phyloP scores from a whole-genome alignment of 202 grass and related monocot genomes.

The Saccharum hybrid region DNA sequence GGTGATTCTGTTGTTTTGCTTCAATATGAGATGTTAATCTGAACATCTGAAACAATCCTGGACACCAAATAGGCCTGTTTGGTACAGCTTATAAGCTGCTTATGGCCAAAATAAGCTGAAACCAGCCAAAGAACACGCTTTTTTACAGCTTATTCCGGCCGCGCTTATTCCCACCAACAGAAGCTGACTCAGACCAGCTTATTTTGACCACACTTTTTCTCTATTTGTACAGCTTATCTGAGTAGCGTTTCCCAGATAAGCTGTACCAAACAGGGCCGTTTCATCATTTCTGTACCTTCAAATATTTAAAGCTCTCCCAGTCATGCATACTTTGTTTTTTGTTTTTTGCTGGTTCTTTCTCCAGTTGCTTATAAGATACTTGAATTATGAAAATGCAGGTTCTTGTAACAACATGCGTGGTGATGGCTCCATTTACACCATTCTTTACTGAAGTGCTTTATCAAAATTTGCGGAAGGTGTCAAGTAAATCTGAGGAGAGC shows the following conservation, averaged over 20 bases:
- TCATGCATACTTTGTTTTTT: conserved; percentile 15
- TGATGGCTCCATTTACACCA: conserved; percentile 97
- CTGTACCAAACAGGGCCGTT: not conserved
- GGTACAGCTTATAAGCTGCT: too few species aligned
- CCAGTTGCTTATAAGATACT: conserved; percentile 21
- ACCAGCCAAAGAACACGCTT: too few species aligned
- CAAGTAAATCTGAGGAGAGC: conserved; percentile 76
- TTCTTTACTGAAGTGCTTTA: conserved; percentile 99
- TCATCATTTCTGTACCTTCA: conserved; percentile 32
- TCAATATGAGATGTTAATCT: conserved; percentile 7
- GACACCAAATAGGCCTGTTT: not conserved
- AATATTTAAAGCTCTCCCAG: conserved; percentile 25
- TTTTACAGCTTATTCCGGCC: too few species aligned
- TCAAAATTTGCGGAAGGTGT: conserved; percentile 91
- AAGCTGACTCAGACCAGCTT: too few species aligned
- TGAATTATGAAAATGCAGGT: conserved; percentile 60
- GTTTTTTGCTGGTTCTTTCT: conserved; percentile 37
- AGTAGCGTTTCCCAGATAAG: too few species aligned
- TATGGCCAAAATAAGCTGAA: too few species aligned
- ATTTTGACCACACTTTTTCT: too few species aligned
- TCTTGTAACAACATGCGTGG: conserved; percentile 87
- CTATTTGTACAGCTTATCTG: too few species aligned
- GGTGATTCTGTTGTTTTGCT: conserved; percentile 33
- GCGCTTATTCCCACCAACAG: too few species aligned
- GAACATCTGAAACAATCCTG: conserved; percentile 30